Evolutionary conservation across 495 filamentous ascomycete genomes (phyloP).

Genomic region (Aspergillus sparsus): DNA sequence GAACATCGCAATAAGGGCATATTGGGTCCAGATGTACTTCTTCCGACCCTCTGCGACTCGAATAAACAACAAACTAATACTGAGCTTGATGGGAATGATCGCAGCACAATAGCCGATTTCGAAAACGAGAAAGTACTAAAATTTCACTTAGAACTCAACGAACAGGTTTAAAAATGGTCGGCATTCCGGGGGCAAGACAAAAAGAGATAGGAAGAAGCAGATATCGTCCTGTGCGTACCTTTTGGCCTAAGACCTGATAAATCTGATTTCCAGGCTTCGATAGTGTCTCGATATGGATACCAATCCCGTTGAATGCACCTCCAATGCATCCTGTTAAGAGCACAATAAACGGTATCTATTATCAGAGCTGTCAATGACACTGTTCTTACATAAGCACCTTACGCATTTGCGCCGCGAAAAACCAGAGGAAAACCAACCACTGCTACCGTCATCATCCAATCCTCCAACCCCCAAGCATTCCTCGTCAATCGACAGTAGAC

Average conservation of each 20-base stretch:
- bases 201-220: too few relatives aligned
- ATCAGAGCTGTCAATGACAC: too few relatives aligned
- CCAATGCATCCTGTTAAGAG: constrained; percentile 26
- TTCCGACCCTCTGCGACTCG: constrained; percentile 30
- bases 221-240: constrained; percentile 4
- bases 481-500: constrained; percentile 25
- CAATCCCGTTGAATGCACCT: constrained; percentile 32
- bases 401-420: too few relatives aligned
- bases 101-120: constrained; percentile 31
- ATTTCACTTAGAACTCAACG: neutral
- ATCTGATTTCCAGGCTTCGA: constrained; percentile 20
- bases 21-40: constrained; percentile 26
- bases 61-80: constrained; percentile 33
- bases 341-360: constrained; percentile 27
- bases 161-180: neutral
- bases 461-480: constrained; percentile 27
- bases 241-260: constrained; percentile 23
- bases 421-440: constrained; percentile 13
- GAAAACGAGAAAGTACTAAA: constrained; percentile 31
- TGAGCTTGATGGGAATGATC: constrained; percentile 35
- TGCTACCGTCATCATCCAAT: constrained; percentile 33
- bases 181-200: too few relatives aligned
- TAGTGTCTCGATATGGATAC: constrained; percentile 19
- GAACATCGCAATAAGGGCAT: constrained; percentile 24
- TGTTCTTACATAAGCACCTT: too few relatives aligned